Conservation (phyloP, 257 asterid genomes). For the Nicotiana obtusifolia region DNA sequence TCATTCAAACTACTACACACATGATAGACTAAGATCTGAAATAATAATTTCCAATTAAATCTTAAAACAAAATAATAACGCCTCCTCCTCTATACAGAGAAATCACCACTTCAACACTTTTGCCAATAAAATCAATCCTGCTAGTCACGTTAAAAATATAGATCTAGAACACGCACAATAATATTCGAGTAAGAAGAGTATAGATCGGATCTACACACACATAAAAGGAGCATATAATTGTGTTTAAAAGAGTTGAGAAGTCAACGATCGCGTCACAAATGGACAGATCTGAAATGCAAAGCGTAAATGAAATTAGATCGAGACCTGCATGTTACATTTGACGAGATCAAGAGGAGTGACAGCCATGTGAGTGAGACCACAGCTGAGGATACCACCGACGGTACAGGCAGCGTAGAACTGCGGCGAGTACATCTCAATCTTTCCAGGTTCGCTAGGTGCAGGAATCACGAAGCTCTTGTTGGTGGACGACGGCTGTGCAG, state of each 20-base stretch:
- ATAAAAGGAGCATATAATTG: background rate
- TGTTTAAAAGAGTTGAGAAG: background rate
- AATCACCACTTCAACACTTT: background rate
- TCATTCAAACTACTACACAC: background rate
- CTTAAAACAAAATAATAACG: background rate
- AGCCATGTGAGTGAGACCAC: conserved; percentile 91
- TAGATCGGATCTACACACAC: background rate
- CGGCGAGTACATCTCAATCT: conserved; percentile 80
- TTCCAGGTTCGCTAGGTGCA: conserved; percentile 67
- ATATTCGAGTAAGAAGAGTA: background rate
- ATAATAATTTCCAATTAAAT: background rate
- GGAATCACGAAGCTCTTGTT: conserved; percentile 44
- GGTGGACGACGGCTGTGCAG: conserved; percentile 14
- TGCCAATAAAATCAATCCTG: background rate
- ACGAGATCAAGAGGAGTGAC: conserved; percentile 97
- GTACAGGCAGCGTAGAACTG: conserved; percentile 83
- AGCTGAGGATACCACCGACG: conserved; percentile 80
- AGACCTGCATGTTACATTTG: conserved; percentile 95
- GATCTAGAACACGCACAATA: conserved; percentile 5
- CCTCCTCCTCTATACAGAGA: background rate
- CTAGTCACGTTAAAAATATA: background rate
- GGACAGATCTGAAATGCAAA: background rate
- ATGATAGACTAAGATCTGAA: background rate
- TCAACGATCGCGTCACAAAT: background rate
- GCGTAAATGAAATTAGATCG: background rate